A percentile compares a stretch with the other conserved stretches of the same genome.
These are phyloP conservation scores for Scheffersomyces coipomensis DNA, from an alignment of 805 yeast genomes.

Conservation along the genomic window DNA sequence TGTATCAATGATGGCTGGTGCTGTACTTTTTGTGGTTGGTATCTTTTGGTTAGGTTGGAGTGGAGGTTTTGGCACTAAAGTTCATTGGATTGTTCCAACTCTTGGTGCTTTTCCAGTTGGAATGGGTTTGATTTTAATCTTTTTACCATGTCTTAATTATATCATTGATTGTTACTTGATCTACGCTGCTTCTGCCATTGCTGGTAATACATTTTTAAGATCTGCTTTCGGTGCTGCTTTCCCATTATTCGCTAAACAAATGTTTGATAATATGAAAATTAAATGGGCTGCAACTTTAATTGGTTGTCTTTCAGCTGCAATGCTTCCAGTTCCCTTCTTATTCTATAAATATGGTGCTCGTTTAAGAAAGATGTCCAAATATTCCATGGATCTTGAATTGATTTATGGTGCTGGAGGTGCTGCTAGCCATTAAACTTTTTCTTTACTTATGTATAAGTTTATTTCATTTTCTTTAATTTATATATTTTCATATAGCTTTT, in stretches of 20 bases:
- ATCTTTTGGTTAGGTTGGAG: constrained; percentile 87
- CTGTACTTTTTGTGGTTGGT: constrained; percentile 70
- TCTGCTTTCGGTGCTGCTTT: constrained; percentile 59
- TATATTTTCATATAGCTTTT: too few species aligned
- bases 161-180: constrained; percentile 57
- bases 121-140: constrained; percentile 51
- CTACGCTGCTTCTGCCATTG: constrained; percentile 61
- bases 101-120: constrained; percentile 42
- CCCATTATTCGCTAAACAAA: constrained; percentile 56
- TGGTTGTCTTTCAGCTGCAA: constrained; percentile 49
- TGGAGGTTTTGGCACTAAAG: constrained; percentile 64
- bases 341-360: constrained; percentile 49
- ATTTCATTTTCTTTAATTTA: too few species aligned
- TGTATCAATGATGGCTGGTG: constrained; percentile 72
- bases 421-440: too few species aligned
- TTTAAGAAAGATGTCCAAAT: constrained; percentile 16
- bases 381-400: constrained; percentile 1
- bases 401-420: background rate
- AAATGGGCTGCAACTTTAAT: constrained; percentile 56
- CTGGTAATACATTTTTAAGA: constrained; percentile 60
- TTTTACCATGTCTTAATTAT: constrained; percentile 59
- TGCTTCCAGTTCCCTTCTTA: constrained; percentile 56
- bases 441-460: too few species aligned
- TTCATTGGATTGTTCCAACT: constrained; percentile 74
- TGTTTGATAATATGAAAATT: constrained; percentile 49